Base-by-base conservation (phyloP, 2,329 filamentous ascomycete species). In the Pestalotiopsis sp. region DNA sequence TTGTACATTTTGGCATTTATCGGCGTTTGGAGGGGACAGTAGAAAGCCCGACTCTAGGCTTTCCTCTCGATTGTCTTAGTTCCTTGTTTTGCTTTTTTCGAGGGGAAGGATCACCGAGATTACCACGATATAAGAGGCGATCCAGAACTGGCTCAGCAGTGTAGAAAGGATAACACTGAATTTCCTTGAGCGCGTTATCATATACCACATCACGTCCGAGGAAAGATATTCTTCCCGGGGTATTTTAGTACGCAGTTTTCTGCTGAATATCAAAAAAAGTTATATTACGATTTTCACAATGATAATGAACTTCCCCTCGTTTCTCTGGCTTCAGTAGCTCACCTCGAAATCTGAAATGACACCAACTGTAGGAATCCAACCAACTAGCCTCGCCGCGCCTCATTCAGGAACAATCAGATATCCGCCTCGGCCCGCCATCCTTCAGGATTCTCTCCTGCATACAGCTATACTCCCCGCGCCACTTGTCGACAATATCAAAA, bases 1-100 rank as follows among this genome's bases (percentile, higher is more conserved):
- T 12, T 66, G 64, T 66, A 66, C 36, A 66, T 66, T 52, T 23
- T 66, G 56, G 64, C 64, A 66, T 66, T 56, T 60, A 41, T 23
- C 12, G 66, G 66, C 66, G 66, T 66, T 66, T 11, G 38, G 12
- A 36, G 4, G 27, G 59, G 6, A 12, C 5, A 17, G 27, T 11
- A 14, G 27, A 20, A 17, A 17, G 59, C 12, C 11, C 20, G 14
- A 7, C 11, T 39, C 14, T 38, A 20, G 31, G 45, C 45, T 52
- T 52, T 45, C 38, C 25, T 62, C 13, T 62, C 31, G 14, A n/a
- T 12, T 39, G 2, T 36, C 1, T 9, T 9, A 36, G 31, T 36
- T 36, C 2, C 31, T 36, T 9, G 7, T 36, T 36, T 3, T 9
- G 7, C 2, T 36, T 36, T 36, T 36, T 36, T 27, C 4, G 4